Evolutionary conservation across 805 yeast species (phyloP), one percentile per base, ranked within the genome.

Genomic region (Kuraishia borneana): DNA sequence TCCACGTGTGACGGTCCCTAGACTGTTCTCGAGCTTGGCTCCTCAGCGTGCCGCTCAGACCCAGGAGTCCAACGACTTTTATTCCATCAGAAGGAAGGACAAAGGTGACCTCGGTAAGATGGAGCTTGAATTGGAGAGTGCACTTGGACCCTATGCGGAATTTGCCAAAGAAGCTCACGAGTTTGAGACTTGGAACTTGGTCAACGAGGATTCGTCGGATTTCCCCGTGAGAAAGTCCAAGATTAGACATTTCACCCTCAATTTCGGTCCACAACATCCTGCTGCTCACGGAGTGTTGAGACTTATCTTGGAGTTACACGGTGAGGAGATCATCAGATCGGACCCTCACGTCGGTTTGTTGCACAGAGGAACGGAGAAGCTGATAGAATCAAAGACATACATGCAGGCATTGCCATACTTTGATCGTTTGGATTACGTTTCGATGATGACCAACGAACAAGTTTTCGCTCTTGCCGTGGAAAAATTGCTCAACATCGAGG

Each of bases 211-310:
- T 43, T 50, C 60, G 6, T 61, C 63, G 8, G 61, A 57, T 30
- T 55, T 40, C 34, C 51, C 53, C 8, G 47, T 53, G 16, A 47
- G 58, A 38, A 60, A 60, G 44, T 56, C 62, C 16, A 68, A 82
- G 55, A 76, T 83, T 51, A 76, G 94, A 57, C 94, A 83, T 54
- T 84, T 83, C 65, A 83, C 94, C 33, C 76, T 84, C 54, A 84
- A 84, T 61, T 83, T 83, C 54, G 95, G 94, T 25, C 95, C 95
- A 32, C 95, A 83, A 62, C 95, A 83, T 64, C 95, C 95, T 18
- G 95, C 95, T 41, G 94, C 94, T 20, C 95, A 83, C 63, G 95
- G 95, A 45, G 95, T 83, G 59, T 65, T 83, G 64, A 73, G 94
- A 54, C 67, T 83, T 57, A 84, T 83, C 57, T 64, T 83, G 51